Base-by-base conservation (phyloP, 805 yeast genomes). In the Hanseniaspora lindneri region DNA sequence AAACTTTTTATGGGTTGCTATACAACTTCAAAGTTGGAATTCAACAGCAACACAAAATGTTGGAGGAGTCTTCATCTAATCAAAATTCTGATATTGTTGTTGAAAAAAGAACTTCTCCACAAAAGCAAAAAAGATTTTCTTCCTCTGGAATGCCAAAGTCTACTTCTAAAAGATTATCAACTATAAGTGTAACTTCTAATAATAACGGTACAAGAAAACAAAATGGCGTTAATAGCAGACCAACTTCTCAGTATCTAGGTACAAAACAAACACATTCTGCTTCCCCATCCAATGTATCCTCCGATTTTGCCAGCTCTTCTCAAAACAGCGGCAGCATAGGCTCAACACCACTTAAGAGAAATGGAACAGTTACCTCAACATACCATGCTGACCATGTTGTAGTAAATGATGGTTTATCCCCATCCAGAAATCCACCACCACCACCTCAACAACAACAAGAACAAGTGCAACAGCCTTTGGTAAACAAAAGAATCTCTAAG, bases 1-100 rank as follows among this genome's bases (percentile, higher is more conserved):
- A 85, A 68, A 78, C 85, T 40, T 80, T 85, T 57, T 85, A 85
- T 64, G 82, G 82, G 54, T 64, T 86, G 39, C 67, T 85, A 53
- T 67, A 77, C 68, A 75, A 82, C 54, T 86, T 85, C 62, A 71
- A 92, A 53, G 76, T 75, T 53, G 87, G 81, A 50, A 60, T 62
- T 13, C 51, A 49, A 42, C 41, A 48, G 23, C 52, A 39, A 44
- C 42, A 52, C 53, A 16, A 51, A 47, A 28, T 44, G 11, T 51
- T 54, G 24, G 65, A 65, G 44, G 52, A 46, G 40, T 10, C 54
- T 47, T 53, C 57, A 52, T 58, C 65, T 56, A 30, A 61, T 11
- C 11, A 8, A 9, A 27, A 11, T 27, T 9, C 29, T 59, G 51
- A 62, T 60, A 36, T 49, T 52, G 56, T 53, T 3, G 57, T 56